These are phyloP conservation scores for Dactylellina sp. DNA, from an alignment of 2,329 filamentous ascomycete species.

Conservation along the genomic window DNA sequence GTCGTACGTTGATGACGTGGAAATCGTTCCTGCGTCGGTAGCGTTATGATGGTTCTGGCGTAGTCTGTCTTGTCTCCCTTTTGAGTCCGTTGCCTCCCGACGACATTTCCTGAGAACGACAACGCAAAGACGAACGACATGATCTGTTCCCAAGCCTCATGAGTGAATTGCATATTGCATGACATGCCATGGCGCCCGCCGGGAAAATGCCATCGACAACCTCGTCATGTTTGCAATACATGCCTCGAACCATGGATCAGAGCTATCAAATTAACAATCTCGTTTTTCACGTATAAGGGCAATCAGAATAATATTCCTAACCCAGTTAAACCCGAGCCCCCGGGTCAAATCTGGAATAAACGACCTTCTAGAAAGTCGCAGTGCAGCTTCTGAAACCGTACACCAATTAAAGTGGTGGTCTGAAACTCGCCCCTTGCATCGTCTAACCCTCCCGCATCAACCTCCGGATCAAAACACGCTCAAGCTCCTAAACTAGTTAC, in stretches of 20 bases:
- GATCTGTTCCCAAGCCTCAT: no score
- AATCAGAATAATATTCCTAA: background rate
- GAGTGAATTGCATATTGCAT: no score
- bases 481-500: background rate
- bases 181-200: no score
- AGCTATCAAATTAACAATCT: background rate
- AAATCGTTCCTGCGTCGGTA: no score
- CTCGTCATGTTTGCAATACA: constrained; percentile 1
- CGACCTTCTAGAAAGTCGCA: constrained; percentile 35
- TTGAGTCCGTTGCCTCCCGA: no score
- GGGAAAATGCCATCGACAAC: no score
- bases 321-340: background rate
- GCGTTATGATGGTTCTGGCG: background rate
- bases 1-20: constrained; percentile 5
- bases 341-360: background rate
- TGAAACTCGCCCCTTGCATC: constrained; percentile 29
- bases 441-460: constrained; percentile 1
- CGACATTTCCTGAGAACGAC: no score
- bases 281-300: background rate
- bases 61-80: no score
- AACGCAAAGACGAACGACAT: no score
- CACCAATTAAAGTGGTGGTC: background rate
- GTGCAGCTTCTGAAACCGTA: constrained; percentile 38
- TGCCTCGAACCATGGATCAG: background rate
- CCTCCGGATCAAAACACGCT: constrained; percentile 29